phyloP scores from a whole-genome alignment of 2,329 filamentous ascomycete genomes.

The Fusarium temperatum region DNA sequence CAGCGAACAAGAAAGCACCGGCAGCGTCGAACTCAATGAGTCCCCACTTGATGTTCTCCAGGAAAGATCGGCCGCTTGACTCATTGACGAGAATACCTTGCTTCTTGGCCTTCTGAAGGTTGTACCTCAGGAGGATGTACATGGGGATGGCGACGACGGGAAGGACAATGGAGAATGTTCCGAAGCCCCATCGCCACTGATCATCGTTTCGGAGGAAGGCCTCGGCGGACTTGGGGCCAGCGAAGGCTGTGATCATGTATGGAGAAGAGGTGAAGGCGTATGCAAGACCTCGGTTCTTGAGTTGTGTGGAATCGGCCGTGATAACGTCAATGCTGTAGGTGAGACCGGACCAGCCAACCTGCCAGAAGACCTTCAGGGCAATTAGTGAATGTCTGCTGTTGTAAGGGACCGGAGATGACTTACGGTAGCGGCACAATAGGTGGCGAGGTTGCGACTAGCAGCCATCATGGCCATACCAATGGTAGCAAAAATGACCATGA shows the following conservation, averaged over 20 bases:
- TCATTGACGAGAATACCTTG: conserved; percentile 53
- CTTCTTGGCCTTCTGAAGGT: conserved; percentile 64
- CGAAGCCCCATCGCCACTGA: conserved; percentile 56
- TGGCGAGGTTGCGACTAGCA: conserved; percentile 53
- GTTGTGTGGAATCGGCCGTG: conserved; percentile 67
- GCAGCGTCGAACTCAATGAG: conserved; percentile 43
- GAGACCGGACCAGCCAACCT: conserved; percentile 68
- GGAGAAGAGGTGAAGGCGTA: conserved; percentile 53
- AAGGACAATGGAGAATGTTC: conserved; percentile 70
- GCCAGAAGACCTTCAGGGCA: conserved; percentile 63
- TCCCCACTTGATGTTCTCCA: conserved; percentile 52
- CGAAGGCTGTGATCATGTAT: conserved; percentile 57
- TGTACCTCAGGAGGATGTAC: conserved; percentile 62
- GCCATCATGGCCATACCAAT: conserved; percentile 70
- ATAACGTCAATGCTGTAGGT: conserved; percentile 71
- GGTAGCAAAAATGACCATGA: conserved; percentile 61
- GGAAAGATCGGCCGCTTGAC: conserved; percentile 53
- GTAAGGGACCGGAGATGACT: neutral
- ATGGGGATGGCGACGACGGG: conserved; percentile 69
- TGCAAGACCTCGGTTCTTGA: conserved; percentile 52
- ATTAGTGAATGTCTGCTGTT: neutral
- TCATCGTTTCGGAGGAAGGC: conserved; percentile 33
- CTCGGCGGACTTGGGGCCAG: conserved; percentile 41
- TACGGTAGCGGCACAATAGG: conserved; percentile 62
- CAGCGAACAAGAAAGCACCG: conserved; percentile 62